Base-by-base conservation (phyloP, 192 early-diverging fungal species). In the Radiomyces spectabilis region DNA sequence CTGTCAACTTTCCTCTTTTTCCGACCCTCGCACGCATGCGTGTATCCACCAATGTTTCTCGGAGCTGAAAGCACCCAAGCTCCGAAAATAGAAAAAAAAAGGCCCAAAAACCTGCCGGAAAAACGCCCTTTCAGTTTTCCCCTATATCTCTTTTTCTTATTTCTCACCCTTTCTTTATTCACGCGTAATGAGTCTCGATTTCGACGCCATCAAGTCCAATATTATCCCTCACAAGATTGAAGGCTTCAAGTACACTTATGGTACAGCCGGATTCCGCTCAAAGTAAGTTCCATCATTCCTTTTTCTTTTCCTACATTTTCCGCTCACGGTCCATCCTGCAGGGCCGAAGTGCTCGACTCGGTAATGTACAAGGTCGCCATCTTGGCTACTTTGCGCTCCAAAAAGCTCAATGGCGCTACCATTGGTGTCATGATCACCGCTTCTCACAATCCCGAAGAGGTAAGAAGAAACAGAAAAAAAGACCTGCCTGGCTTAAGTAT, bases 371-470 rank as follows among this genome's bases (percentile, higher is more conserved):
- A 86, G 41, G 85, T 91, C 26, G 97, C 90, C 27, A 81, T 98
- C 34, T 70, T 99, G 37, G 95, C 92, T 10, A 85, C 83, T 25
- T 79, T 99, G 34, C 85, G 97, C 53, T 97, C 94, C 26, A 88
- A 92, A 69, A 85, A 80, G 65, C 77, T 93, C 48, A 68, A 80
- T 26, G 89, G 93, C 44, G 80, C 84, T 53, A 76, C 71, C 45
- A 94, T 99, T 55, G 97, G 97, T 48, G 85, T 91, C 33, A 98
- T 99, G 97, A 82, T 99, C 55, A 99, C 97, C 39, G 97, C 97
- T 29, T 97, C 94, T 25, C 97, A 99, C 76, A 99, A 99, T 72
- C 88, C 92, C 41, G 93, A 88, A 70, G 66, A 65, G 54, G 88
- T 90, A 73, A 57, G 44, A 34, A 4, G 35, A 29, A 42, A 31